phyloP scores from a whole-genome alignment of 139 green algal genomes.

The Picochlorum sp. region DNA sequence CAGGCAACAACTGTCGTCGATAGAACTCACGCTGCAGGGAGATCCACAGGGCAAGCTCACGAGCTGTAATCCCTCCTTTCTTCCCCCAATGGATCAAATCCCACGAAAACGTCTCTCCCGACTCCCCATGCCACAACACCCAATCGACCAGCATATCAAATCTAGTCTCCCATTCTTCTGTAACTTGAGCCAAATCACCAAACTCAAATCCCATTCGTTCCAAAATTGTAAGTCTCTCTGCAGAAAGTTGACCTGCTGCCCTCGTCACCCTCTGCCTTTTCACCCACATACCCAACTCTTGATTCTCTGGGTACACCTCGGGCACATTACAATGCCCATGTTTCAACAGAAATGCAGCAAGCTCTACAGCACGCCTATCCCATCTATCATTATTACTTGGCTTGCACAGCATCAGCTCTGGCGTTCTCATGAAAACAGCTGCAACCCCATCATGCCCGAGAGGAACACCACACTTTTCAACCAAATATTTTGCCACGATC shows the following conservation, averaged over 20 bases:
- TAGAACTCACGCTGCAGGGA: conserved; percentile 46
- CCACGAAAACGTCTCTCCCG: conserved; percentile 32
- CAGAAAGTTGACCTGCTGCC: conserved; percentile 26
- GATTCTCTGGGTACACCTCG: conserved; percentile 26
- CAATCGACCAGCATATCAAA: conserved; percentile 52
- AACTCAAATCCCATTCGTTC: conserved; percentile 52
- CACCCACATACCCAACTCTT: conserved; percentile 44
- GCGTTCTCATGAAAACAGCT: conserved; percentile 27
- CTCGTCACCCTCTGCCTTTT: conserved; percentile 31
- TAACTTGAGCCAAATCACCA: conserved; percentile 45
- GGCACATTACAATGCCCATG: conserved; percentile 53
- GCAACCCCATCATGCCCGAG: conserved; percentile 33
- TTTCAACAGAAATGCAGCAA: conserved; percentile 31
- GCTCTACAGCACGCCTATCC: conserved; percentile 44
- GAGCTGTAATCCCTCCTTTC: conserved; percentile 27
- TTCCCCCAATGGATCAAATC: conserved; percentile 36
- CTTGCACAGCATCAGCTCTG: conserved; percentile 57
- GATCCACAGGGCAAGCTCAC: conserved; percentile 43
- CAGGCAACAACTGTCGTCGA: conserved; percentile 28
- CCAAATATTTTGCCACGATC: conserved; percentile 38
- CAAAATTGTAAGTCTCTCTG: conserved; percentile 36
- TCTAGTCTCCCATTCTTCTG: conserved; percentile 48
- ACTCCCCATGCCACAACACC: conserved; percentile 38
- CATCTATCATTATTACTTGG: conserved; percentile 45
- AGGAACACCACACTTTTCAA: conserved; percentile 30